Evolutionary conservation across 768 basidiomycete species (phyloP).

Genomic region (Coprinopsis cinerea): DNA sequence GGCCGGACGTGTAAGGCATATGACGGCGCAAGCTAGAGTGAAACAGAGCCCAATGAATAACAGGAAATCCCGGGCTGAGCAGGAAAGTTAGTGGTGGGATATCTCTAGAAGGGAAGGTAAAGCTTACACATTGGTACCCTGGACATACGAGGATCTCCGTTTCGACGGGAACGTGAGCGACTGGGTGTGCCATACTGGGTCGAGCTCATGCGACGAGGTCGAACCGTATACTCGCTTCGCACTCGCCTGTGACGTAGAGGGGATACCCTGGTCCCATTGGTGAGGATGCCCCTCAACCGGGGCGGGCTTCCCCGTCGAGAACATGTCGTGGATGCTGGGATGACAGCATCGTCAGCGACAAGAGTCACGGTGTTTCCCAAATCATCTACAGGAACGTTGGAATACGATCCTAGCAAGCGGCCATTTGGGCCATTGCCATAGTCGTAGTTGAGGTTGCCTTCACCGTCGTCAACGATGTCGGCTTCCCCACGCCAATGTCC

Average conservation of each 20-base stretch:
- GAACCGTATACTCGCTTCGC: too few relatives aligned
- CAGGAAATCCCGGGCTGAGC: constrained; percentile 35
- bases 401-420: too few relatives aligned
- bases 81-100: neutral
- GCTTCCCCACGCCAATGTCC: neutral
- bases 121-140: constrained; percentile 9
- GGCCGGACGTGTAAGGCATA: constrained; percentile 28
- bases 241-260: too few relatives aligned
- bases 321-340: too few relatives aligned
- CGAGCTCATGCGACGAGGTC: neutral
- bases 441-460: neutral
- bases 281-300: neutral
- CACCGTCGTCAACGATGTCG: neutral
- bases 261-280: neutral
- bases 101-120: neutral
- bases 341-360: too few relatives aligned
- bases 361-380: neutral
- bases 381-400: neutral
- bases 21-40: constrained; percentile 30
- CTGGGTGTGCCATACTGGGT: neutral
- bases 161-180: neutral
- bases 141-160: constrained; percentile 8
- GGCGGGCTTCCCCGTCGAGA: neutral
- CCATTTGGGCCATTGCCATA: too few relatives aligned
- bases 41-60: constrained; percentile 36